phyloP scores from a whole-genome alignment of 2,329 filamentous ascomycete genomes.

The Fusarium cyanostomum region DNA sequence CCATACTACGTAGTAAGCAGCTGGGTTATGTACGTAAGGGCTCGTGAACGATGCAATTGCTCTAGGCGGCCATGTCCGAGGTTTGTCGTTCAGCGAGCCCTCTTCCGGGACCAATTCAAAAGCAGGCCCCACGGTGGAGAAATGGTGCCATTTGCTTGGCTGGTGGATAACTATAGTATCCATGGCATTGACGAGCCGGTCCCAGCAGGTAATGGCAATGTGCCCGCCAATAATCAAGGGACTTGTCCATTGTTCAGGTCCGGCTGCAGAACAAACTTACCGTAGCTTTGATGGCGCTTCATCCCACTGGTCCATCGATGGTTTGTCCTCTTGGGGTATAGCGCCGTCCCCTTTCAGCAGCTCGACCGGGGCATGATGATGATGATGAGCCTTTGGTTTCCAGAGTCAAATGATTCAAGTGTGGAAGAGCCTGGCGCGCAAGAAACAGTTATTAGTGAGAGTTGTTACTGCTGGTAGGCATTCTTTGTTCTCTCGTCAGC shows the following conservation, averaged over 20 bases:
- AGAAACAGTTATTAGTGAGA: no score
- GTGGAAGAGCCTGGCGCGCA: no score
- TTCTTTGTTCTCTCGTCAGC: background rate
- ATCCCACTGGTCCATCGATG: slow-evolving; percentile 28
- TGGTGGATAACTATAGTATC: slow-evolving; percentile 26
- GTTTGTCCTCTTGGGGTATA: slow-evolving; percentile 36
- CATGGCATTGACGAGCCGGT: slow-evolving; percentile 32
- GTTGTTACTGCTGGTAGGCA: background rate
- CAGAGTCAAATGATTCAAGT: slow-evolving; percentile 8
- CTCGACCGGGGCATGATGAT: slow-evolving; percentile 23
- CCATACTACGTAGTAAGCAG: slow-evolving; percentile 10
- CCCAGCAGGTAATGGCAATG: slow-evolving; percentile 30
- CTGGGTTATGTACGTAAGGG: background rate
- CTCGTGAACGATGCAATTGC: background rate
- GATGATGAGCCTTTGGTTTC: slow-evolving; percentile 7
- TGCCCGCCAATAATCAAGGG: slow-evolving; percentile 24
- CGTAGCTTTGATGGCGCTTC: slow-evolving; percentile 32
- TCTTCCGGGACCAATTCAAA: slow-evolving; percentile 29
- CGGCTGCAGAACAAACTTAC: slow-evolving; percentile 35
- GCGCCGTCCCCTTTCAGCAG: slow-evolving; percentile 27
- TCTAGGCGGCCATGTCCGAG: slow-evolving; percentile 11
- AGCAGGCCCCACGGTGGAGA: slow-evolving; percentile 40
- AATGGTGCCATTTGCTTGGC: slow-evolving; percentile 43
- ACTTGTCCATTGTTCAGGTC: slow-evolving; percentile 2
- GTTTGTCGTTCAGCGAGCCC: slow-evolving; percentile 15